Conservation (phyloP, 331 rosid genomes). For the Acacia pycnantha region DNA sequence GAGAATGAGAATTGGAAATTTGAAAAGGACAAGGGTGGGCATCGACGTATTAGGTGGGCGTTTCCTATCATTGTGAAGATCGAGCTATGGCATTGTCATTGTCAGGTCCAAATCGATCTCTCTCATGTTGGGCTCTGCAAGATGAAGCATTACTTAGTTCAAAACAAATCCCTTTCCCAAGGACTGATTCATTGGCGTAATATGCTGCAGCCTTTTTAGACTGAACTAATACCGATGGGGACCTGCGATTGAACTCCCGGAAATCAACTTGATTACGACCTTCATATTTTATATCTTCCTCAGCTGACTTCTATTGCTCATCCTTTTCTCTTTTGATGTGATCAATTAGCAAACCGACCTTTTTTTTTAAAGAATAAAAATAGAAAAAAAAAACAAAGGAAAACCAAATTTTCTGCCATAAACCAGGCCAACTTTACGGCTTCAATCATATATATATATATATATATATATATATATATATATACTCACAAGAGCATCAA, state of each 20-base stretch:
- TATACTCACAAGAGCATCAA: background rate
- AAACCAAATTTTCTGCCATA: background rate
- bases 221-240: background rate
- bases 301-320: background rate
- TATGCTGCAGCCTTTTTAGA: background rate
- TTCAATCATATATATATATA: background rate
- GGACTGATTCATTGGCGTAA: background rate
- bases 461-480: too few species aligned
- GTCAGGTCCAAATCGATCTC: constrained; percentile 24
- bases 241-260: background rate
- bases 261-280: background rate
- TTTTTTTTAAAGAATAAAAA: background rate
- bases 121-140: background rate
- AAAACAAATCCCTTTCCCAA: background rate
- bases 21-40: constrained; percentile 12
- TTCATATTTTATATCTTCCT: background rate
- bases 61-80: background rate
- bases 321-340: background rate
- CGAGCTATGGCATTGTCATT: constrained; percentile 16
- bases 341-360: background rate
- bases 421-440: background rate
- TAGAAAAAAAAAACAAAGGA: background rate
- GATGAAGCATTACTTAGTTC: background rate
- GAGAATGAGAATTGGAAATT: background rate
- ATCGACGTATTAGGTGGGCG: background rate